Evolutionary conservation across 352 stramenopile species (phyloP), one percentile per base, ranked within the genome.

Genomic region (Globisporangium irregulare): DNA sequence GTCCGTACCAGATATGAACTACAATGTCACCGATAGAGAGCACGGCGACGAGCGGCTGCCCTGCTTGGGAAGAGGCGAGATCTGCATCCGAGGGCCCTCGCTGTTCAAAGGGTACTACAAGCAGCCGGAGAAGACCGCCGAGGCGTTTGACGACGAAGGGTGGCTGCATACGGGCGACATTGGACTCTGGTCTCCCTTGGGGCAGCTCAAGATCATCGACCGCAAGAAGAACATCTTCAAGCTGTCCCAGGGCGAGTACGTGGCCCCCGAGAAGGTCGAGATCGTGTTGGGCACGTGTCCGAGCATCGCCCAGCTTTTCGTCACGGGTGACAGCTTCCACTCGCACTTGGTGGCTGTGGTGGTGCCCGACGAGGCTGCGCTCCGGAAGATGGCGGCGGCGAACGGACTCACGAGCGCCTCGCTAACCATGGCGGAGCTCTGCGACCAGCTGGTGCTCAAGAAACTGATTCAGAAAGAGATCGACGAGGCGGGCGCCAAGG

Each of bases 121-220:
- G 64, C 90, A 98, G 70, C 82, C 87, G 1, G 91, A 97, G 59
- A 97, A 96, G 55, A 99, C 95, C 0, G 69, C 73, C 1, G 93
- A 98, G 71, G 93, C 87, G 14, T 80, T 99, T 51, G 95, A 98
- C 67, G 73, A 70, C 25, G 90, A 91, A 8, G 96, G 96, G 8
- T 99, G 93, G 91, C 97, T 99, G 64, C 95, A 99, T 76, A 99
- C 97, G 1, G 97, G 97, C 58, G 97, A 99, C 63, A 89, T 99
- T 36, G 97, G 94, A 12, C 76, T 91, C 27, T 98, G 98, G 79
- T 98, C 98, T 63, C 84, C 91, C 12, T 74, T 97, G 64, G 94
- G 94, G 20, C 91, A 90, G 62, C 75, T 98, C 46, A 87, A 85
- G 66, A 97, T 98, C 74, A 84, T 97, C 61, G 90, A 97, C 71